Conservation (phyloP, 75 land plant genomes). For the Gnetum montanum region DNA sequence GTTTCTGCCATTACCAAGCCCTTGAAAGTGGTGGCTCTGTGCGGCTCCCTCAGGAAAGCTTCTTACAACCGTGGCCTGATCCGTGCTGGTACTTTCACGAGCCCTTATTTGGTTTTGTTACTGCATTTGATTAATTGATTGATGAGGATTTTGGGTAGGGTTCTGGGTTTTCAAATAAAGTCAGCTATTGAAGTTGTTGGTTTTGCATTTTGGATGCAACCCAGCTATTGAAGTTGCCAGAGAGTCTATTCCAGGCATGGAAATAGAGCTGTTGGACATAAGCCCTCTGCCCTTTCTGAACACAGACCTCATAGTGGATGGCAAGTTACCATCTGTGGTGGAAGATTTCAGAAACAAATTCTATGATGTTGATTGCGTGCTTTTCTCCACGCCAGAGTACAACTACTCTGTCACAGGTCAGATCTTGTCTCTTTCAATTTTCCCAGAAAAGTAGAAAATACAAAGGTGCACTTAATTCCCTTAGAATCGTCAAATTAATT, state of each 20-base stretch:
- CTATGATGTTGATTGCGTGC: constrained; percentile 37
- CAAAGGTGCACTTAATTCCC: too few relatives aligned
- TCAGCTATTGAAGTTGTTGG: too few relatives aligned
- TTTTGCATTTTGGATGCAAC: too few relatives aligned
- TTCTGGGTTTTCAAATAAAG: too few relatives aligned
- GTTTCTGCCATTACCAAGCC: not conserved
- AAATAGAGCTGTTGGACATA: constrained; percentile 53
- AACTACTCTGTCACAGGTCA: constrained; percentile 62
- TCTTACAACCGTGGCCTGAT: constrained; percentile 59
- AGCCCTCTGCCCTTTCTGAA: constrained; percentile 45
- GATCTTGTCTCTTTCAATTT: not conserved
- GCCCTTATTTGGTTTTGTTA: not conserved
- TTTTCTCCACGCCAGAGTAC: constrained; percentile 75
- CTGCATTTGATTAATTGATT: not conserved
- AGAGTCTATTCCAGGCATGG: constrained; percentile 35
- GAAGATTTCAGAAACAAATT: constrained; percentile 50
- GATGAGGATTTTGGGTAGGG: too few relatives aligned
- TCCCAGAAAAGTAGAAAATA: not conserved
- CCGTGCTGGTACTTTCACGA: constrained; percentile 35
- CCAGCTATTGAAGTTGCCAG: constrained; percentile 43
- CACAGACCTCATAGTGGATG: constrained; percentile 60
- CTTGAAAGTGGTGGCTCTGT: constrained; percentile 47
- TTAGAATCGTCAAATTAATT: too few relatives aligned
- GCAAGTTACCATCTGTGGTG: constrained; percentile 39
- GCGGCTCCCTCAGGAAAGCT: constrained; percentile 63